These are phyloP conservation scores for Candida vaughaniae DNA, from an alignment of 805 yeast species.

Conservation along the genomic window DNA sequence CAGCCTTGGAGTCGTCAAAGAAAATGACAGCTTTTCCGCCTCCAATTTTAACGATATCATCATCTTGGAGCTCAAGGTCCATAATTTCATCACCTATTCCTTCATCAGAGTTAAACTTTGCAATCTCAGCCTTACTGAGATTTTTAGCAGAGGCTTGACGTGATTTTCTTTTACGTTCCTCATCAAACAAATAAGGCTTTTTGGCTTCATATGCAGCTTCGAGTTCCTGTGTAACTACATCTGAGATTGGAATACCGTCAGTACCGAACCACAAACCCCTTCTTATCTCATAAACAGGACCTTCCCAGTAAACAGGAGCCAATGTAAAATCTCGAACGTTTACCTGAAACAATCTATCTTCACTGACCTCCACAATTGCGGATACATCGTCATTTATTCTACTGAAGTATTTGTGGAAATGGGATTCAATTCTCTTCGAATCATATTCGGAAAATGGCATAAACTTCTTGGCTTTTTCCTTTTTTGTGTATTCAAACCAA, in stretches of 20 bases:
- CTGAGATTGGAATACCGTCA: slow-evolving; percentile 55
- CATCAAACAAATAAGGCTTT: slow-evolving; percentile 31
- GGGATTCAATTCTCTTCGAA: slow-evolving; percentile 57
- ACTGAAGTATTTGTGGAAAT: slow-evolving; percentile 29
- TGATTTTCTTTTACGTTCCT: slow-evolving; percentile 9
- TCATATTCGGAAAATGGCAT: slow-evolving; percentile 67
- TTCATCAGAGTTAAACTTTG: slow-evolving; percentile 17
- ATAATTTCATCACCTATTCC: slow-evolving; percentile 10
- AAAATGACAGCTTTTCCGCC: slow-evolving; percentile 39
- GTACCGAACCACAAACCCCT: slow-evolving; percentile 81
- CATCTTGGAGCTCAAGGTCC: slow-evolving; percentile 22
- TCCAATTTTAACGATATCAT: slow-evolving; percentile 28
- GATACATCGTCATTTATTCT: slow-evolving; percentile 5
- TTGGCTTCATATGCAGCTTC: slow-evolving; percentile 53
- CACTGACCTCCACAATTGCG: slow-evolving; percentile 60
- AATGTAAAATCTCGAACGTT: slow-evolving; percentile 54
- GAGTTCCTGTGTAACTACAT: slow-evolving; percentile 50
- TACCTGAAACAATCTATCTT: slow-evolving; percentile 77
- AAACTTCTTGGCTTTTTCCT: slow-evolving; percentile 55
- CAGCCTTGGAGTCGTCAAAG: slow-evolving; percentile 45
- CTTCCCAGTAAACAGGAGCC: slow-evolving; percentile 82
- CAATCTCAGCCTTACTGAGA: slow-evolving; percentile 11
- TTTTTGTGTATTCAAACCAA: slow-evolving; percentile 52
- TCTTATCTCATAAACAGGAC: slow-evolving; percentile 79
- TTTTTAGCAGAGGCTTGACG: neutral